These are phyloP conservation scores for Penicillium argentinense DNA, from an alignment of 495 filamentous ascomycete genomes.

Conservation along the genomic window DNA sequence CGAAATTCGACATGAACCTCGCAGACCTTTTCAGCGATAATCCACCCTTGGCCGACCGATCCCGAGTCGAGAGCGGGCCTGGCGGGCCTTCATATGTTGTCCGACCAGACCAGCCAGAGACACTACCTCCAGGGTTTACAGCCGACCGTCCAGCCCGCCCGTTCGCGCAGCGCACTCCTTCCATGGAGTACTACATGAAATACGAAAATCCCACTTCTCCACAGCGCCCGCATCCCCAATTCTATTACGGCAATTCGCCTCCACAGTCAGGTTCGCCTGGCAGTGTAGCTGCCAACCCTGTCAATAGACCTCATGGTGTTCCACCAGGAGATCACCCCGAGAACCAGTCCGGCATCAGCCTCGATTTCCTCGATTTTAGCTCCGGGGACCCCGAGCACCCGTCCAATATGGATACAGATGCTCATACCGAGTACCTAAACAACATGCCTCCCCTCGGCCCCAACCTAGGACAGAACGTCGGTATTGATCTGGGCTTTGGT, in stretches of 20 bases:
- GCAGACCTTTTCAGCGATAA: slow-evolving; percentile 48
- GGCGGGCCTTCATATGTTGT: slow-evolving; percentile 18
- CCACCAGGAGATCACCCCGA: slow-evolving; percentile 27
- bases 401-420: slow-evolving; percentile 27
- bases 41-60: slow-evolving; percentile 25
- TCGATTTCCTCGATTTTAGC: slow-evolving; percentile 45
- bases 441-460: slow-evolving; percentile 29
- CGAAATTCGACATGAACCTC: slow-evolving; percentile 66
- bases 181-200: slow-evolving; percentile 40
- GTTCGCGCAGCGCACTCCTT: slow-evolving; percentile 33
- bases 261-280: slow-evolving; percentile 39
- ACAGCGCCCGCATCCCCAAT: slow-evolving; percentile 30
- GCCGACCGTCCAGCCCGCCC: slow-evolving; percentile 26
- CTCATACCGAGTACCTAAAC: slow-evolving; percentile 30
- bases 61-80: slow-evolving; percentile 17
- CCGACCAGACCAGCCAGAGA: slow-evolving; percentile 29
- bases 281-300: slow-evolving; percentile 23
- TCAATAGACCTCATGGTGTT: slow-evolving; percentile 16
- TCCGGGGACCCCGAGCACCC: slow-evolving; percentile 27
- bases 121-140: slow-evolving; percentile 23
- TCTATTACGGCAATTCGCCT: slow-evolving; percentile 42
- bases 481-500: slow-evolving; percentile 73
- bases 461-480: slow-evolving; percentile 43
- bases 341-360: slow-evolving; percentile 29
- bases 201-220: slow-evolving; percentile 37